Evolutionary conservation across 2,329 filamentous ascomycete species (phyloP).

Genomic region (Cladosporium sp.): DNA sequence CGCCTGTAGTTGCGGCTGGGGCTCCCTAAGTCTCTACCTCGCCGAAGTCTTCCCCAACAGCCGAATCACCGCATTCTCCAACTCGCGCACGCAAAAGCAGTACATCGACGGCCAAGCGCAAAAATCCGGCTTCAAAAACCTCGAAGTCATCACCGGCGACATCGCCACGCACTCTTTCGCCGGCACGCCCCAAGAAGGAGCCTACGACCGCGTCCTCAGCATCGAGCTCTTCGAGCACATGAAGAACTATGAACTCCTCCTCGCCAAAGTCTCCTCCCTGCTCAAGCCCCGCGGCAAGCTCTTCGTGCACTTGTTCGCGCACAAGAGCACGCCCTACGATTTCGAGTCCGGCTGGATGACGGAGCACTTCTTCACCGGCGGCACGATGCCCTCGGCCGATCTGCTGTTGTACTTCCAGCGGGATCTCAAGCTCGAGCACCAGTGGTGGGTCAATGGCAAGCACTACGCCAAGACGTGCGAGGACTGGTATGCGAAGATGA

Average conservation of each 20-base stretch:
- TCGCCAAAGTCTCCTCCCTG: conserved; percentile 61
- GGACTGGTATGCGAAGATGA: conserved; percentile 65
- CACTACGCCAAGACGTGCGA: conserved; percentile 72
- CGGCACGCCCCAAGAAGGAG: conserved; percentile 35
- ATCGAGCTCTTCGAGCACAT: conserved; percentile 76
- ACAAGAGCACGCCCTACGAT: conserved; percentile 66
- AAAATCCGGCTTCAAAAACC: conserved; percentile 58
- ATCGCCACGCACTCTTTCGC: conserved; percentile 67
- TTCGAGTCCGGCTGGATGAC: conserved; percentile 75
- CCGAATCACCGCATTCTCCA: conserved; percentile 66
- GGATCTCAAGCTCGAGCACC: conserved; percentile 58
- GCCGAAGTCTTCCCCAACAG: conserved; percentile 64
- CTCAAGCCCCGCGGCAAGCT: conserved; percentile 65
- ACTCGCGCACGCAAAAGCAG: conserved; percentile 67
- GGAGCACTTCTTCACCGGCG: conserved; percentile 70
- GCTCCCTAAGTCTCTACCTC: conserved; percentile 64
- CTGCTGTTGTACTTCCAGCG: conserved; percentile 66
- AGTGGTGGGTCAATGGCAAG: conserved; percentile 71
- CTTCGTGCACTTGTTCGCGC: conserved; percentile 68
- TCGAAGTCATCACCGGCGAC: conserved; percentile 66
- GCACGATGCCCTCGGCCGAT: conserved; percentile 69
- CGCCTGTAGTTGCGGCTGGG: conserved; percentile 63
- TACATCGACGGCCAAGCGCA: conserved; percentile 63
- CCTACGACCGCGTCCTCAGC: conserved; percentile 65
- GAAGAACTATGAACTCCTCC: conserved; percentile 71